Evolutionary conservation across 495 filamentous ascomycete species (phyloP).

Genomic region (Polyplosphaeria fusca): DNA sequence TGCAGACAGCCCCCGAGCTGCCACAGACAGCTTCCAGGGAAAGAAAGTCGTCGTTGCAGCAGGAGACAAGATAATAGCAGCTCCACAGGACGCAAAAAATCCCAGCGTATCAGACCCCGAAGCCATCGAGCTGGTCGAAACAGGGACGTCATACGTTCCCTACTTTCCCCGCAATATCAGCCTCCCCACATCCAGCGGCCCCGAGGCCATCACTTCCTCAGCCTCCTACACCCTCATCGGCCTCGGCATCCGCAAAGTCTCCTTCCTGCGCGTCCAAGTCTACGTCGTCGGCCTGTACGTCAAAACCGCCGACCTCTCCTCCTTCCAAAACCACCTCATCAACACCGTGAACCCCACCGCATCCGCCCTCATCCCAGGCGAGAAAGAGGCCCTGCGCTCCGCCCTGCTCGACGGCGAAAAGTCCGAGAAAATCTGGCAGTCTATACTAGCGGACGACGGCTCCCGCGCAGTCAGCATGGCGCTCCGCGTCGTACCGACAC

Average conservation of each 20-base stretch:
- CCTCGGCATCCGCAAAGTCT: constrained; percentile 82
- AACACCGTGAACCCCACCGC: constrained; percentile 51
- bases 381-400: constrained; percentile 67
- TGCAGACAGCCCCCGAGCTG: constrained; percentile 21
- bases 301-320: constrained; percentile 67
- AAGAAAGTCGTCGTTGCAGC: constrained; percentile 48
- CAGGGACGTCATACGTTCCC: constrained; percentile 80
- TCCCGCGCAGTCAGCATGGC: constrained; percentile 60
- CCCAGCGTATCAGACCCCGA: constrained; percentile 35
- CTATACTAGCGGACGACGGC: constrained; percentile 54
- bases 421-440: constrained; percentile 69
- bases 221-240: constrained; percentile 85
- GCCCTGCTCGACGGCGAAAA: constrained; percentile 65
- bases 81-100: constrained; percentile 47
- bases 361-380: constrained; percentile 73
- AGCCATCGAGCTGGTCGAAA: constrained; percentile 63
- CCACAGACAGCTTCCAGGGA: constrained; percentile 38
- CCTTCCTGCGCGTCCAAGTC: constrained; percentile 85
- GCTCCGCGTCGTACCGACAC: constrained; percentile 75
- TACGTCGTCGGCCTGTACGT: constrained; percentile 93
- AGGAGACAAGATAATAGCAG: constrained; percentile 54
- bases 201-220: constrained; percentile 36
- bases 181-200: constrained; percentile 47
- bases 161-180: constrained; percentile 72
- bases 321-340: constrained; percentile 56